Conservation (phyloP, 2,329 filamentous ascomycete species). For the Alternaria viburni region DNA sequence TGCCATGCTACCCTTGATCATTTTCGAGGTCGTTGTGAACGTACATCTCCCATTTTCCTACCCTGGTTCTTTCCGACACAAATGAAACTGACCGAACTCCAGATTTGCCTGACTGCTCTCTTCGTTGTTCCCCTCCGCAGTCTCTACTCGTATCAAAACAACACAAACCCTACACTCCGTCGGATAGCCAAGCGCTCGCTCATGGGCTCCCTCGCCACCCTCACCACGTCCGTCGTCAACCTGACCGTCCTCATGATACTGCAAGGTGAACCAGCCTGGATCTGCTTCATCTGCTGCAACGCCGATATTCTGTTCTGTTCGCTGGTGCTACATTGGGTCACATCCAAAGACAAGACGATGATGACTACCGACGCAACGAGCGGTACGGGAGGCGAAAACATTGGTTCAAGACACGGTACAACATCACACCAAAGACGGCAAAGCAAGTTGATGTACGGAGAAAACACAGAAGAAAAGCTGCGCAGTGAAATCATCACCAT, state of each 20-base stretch:
- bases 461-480: not conserved
- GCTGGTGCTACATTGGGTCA: constrained; percentile 68
- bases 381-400: not conserved
- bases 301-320: constrained; percentile 42
- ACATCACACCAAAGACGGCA: not conserved
- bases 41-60: constrained; percentile 34
- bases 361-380: not conserved
- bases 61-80: not conserved
- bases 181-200: constrained; percentile 65
- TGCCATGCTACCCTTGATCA: constrained; percentile 67
- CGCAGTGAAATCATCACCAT: not conserved
- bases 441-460: not conserved
- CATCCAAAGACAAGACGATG: constrained; percentile 33
- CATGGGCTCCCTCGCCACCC: constrained; percentile 63
- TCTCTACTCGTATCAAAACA: constrained; percentile 62
- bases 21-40: constrained; percentile 67
- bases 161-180: constrained; percentile 55
- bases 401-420: not conserved
- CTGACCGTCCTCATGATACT: constrained; percentile 64
- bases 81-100: not conserved
- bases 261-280: constrained; percentile 68
- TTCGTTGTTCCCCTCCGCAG: constrained; percentile 67
- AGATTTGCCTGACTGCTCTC: constrained; percentile 67
- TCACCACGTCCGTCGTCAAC: constrained; percentile 66
- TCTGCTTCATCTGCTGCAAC: constrained; percentile 63